phyloP scores from a whole-genome alignment of 2,329 filamentous ascomycete genomes.

The Botrytis aclada region DNA sequence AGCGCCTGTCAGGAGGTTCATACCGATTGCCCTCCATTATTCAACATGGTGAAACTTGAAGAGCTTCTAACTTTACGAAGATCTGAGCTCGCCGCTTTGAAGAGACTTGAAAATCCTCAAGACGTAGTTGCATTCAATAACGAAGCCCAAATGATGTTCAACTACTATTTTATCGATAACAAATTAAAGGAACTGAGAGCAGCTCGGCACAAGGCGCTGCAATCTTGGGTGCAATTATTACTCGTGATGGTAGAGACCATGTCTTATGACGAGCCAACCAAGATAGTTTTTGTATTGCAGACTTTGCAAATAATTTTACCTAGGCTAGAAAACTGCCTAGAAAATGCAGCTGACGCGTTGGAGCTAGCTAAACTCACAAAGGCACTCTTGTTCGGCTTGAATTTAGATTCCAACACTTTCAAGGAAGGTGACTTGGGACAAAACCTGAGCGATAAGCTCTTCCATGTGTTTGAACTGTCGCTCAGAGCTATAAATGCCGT shows the following conservation, averaged over 20 bases:
- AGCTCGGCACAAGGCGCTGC: constrained; percentile 63
- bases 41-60: constrained; percentile 67
- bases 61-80: constrained; percentile 71
- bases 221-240: constrained; percentile 80
- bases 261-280: constrained; percentile 69
- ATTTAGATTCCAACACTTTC: constrained; percentile 49
- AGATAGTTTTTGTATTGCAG: constrained; percentile 78
- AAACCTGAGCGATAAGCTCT: constrained; percentile 82
- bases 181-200: constrained; percentile 53
- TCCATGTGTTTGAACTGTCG: constrained; percentile 86
- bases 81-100: constrained; percentile 55
- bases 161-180: constrained; percentile 62
- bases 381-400: constrained; percentile 67
- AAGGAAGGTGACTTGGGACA: constrained; percentile 55
- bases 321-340: constrained; percentile 73
- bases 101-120: constrained; percentile 48
- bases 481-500: constrained; percentile 75
- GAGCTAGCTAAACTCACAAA: constrained; percentile 76
- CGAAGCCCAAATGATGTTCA: constrained; percentile 59
- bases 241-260: constrained; percentile 80
- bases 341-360: constrained; percentile 65
- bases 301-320: constrained; percentile 84
- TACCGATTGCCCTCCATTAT: constrained; percentile 55
- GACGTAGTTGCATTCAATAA: constrained; percentile 50
- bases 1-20: constrained; percentile 60